These are phyloP conservation scores for Bipolaris sorokiniana DNA, from an alignment of 2,329 filamentous ascomycete species.

Conservation along the genomic window DNA sequence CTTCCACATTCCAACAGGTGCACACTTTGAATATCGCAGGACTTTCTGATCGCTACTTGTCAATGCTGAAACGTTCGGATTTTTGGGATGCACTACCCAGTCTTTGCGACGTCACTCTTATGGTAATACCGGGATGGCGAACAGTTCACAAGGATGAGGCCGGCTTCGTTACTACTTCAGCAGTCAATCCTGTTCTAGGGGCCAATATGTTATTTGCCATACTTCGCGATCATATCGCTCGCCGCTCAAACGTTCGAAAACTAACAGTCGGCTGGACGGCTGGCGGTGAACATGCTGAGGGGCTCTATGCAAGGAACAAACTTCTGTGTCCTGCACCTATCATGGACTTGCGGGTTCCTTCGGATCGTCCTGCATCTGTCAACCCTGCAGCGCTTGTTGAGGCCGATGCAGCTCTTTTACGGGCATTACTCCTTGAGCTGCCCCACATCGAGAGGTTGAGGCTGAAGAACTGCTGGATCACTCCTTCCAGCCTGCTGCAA, in stretches of 20 bases:
- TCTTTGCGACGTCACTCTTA: constrained; percentile 62
- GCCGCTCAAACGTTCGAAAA: constrained; percentile 59
- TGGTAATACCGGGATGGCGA: constrained; percentile 71
- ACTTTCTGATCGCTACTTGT: constrained; percentile 66
- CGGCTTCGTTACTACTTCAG: constrained; percentile 57
- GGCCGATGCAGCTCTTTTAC: constrained; percentile 20
- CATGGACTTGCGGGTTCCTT: constrained; percentile 28
- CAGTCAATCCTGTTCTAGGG: constrained; percentile 60
- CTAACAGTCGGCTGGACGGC: constrained; percentile 71
- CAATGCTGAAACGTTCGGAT: constrained; percentile 61
- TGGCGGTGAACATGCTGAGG: constrained; percentile 70
- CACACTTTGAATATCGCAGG: constrained; percentile 68
- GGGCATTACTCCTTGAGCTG: constrained; percentile 56
- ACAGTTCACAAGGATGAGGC: constrained; percentile 61
- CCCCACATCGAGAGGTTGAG: constrained; percentile 65
- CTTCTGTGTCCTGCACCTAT: constrained; percentile 68
- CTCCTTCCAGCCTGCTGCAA: constrained; percentile 62
- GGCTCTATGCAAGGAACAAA: constrained; percentile 66
- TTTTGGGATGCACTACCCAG: constrained; percentile 67
- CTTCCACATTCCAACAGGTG: constrained; percentile 59
- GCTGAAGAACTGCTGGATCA: constrained; percentile 72
- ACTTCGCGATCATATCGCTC: constrained; percentile 59
- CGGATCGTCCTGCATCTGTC: constrained; percentile 8
- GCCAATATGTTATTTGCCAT: constrained; percentile 60
- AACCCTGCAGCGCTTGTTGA: constrained; percentile 15